A percentile compares a stretch with the other conserved stretches of the same genome.
Conservation (phyloP, 495 filamentous ascomycete genomes). For the Aspergillus mulundensis region DNA sequence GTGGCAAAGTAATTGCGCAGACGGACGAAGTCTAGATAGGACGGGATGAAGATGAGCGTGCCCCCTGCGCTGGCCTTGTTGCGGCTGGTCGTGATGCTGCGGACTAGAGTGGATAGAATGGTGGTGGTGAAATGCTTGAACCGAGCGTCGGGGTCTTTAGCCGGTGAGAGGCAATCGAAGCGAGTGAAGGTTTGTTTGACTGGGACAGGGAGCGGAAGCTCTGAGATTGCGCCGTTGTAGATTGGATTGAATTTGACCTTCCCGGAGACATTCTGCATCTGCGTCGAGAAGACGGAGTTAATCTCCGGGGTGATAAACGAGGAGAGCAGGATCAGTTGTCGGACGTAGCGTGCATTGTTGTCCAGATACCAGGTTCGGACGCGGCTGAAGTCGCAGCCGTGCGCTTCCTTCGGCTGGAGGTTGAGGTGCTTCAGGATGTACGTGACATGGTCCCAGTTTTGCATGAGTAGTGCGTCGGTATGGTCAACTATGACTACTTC, state of each 20-base stretch:
- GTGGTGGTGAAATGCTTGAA: constrained; percentile 87
- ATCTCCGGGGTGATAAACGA: constrained; percentile 87
- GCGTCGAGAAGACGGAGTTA: constrained; percentile 68
- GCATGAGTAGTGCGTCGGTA: constrained; percentile 90
- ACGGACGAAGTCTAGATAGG: constrained; percentile 90
- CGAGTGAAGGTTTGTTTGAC: constrained; percentile 86
- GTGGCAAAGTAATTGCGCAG: constrained; percentile 85
- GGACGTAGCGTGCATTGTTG: constrained; percentile 69
- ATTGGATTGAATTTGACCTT: constrained; percentile 64
- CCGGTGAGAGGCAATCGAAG: constrained; percentile 65
- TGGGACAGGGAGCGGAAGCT: constrained; percentile 60
- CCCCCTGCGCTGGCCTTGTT: constrained; percentile 44
- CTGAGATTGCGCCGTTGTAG: constrained; percentile 62
- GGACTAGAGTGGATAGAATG: constrained; percentile 67
- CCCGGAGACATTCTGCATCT: constrained; percentile 76
- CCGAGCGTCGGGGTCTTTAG: constrained; percentile 78
- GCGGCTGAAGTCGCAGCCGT: constrained; percentile 90
- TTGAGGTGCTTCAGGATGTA: constrained; percentile 90
- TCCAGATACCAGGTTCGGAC: constrained; percentile 92
- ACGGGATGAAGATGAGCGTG: constrained; percentile 81
- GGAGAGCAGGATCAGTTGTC: constrained; percentile 77
- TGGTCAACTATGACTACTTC: constrained; percentile 89
- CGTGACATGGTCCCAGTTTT: constrained; percentile 96
- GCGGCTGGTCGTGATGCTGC: constrained; percentile 44
- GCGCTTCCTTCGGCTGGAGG: constrained; percentile 79